These are phyloP conservation scores for Colletotrichum cereale DNA, from an alignment of 2,329 filamentous ascomycete genomes.

Conservation along the genomic window DNA sequence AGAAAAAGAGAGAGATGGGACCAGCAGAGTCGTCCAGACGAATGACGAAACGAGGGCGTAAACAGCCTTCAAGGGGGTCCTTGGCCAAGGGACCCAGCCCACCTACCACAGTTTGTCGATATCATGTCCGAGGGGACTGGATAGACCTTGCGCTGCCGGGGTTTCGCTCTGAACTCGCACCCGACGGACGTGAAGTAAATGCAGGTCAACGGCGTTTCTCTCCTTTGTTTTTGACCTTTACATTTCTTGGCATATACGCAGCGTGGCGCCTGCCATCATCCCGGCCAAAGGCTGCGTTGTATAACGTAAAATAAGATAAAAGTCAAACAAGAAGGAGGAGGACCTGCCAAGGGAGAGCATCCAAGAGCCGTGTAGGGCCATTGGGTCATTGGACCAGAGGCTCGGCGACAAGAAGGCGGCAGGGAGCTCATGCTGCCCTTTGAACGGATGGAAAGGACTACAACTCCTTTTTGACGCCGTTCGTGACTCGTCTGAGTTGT, in stretches of 20 bases:
- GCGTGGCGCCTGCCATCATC: background rate
- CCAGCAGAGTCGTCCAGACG: conserved; percentile 11
- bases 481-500: conserved; percentile 36
- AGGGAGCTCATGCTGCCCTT: conserved; percentile 16
- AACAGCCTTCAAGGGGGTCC: conserved; percentile 10
- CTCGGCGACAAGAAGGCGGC: background rate
- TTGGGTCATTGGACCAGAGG: background rate
- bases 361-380: background rate
- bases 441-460: conserved; percentile 8
- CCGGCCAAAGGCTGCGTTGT: background rate
- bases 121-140: background rate
- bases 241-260: background rate
- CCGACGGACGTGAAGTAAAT: background rate
- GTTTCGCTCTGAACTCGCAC: background rate
- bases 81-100: background rate
- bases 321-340: background rate
- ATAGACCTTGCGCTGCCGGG: conserved; percentile 11
- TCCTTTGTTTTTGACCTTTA: background rate
- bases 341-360: background rate
- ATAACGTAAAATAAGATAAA: background rate
- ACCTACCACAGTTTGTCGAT: background rate
- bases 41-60: background rate
- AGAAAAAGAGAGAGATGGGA: background rate
- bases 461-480: conserved; percentile 18
- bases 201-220: background rate